A percentile compares a stretch with the other conserved stretches of the same genome.
These are phyloP conservation scores for Phaeomoniella chlamydospora DNA, from an alignment of 2,329 filamentous ascomycete species.

Conservation along the genomic window DNA sequence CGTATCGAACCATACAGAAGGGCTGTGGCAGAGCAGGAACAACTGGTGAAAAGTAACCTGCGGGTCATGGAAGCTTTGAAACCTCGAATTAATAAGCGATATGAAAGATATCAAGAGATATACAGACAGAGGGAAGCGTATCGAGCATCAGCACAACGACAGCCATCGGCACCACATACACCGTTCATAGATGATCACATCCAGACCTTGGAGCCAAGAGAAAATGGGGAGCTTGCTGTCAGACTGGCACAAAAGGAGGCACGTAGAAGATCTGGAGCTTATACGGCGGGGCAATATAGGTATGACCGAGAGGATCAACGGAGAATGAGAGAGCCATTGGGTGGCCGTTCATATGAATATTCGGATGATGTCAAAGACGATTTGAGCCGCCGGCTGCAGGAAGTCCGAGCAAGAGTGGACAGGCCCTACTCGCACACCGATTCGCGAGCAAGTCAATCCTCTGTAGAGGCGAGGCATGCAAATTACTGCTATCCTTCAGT, in stretches of 20 bases:
- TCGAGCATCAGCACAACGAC: conserved; percentile 15
- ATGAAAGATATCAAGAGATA: conserved; percentile 51
- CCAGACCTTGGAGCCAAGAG: conserved; percentile 49
- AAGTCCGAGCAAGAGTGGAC: conserved; percentile 12
- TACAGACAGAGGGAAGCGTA: conserved; percentile 28
- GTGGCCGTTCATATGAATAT: conserved; percentile 29
- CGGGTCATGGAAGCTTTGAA: conserved; percentile 63
- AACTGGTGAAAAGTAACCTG: conserved; percentile 49
- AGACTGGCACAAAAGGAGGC: conserved; percentile 59
- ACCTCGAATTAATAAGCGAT: conserved; percentile 58
- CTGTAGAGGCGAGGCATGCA: conserved; percentile 7
- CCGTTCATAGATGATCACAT: neutral
- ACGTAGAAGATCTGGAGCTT: conserved; percentile 47
- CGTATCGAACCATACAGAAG: conserved; percentile 46
- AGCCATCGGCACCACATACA: neutral
- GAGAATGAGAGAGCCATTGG: conserved; percentile 38
- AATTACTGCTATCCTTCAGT: conserved; percentile 29
- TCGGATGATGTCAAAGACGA: conserved; percentile 23
- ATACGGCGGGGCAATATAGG: conserved; percentile 43
- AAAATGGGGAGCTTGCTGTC: conserved; percentile 63
- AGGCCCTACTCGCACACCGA: neutral
- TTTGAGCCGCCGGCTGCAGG: conserved; percentile 27
- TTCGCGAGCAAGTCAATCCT: conserved; percentile 4
- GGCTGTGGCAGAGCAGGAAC: conserved; percentile 41
- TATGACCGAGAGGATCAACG: conserved; percentile 42